Conservation (phyloP, 805 yeast genomes). For the Yarrowia sp. region DNA sequence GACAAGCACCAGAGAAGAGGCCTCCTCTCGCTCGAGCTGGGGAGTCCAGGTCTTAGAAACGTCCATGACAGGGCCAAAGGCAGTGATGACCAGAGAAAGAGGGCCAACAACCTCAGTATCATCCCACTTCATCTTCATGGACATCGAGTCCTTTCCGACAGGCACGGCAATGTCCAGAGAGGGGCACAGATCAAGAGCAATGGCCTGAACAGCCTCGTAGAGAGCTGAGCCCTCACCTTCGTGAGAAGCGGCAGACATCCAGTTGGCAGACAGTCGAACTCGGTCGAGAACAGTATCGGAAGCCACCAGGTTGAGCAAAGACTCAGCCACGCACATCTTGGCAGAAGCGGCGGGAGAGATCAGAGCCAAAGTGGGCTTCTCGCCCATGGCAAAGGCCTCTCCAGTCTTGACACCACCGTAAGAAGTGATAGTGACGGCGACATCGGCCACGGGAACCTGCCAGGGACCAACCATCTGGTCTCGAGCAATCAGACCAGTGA, state of each 20-base stretch:
- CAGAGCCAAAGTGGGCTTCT: slow-evolving; percentile 85
- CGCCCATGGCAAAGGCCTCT: slow-evolving; percentile 98
- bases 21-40: slow-evolving; percentile 51
- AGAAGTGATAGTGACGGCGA: slow-evolving; percentile 91
- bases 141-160: slow-evolving; percentile 98
- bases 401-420: slow-evolving; percentile 85
- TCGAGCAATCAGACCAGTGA: slow-evolving; percentile 93
- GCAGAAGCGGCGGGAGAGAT: slow-evolving; percentile 89
- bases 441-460: slow-evolving; percentile 99
- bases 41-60: slow-evolving; percentile 97
- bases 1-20: slow-evolving; percentile 60
- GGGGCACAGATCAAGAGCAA: slow-evolving; percentile 92
- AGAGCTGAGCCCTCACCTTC: slow-evolving; percentile 92
- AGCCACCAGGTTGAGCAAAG: slow-evolving; percentile 81
- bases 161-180: slow-evolving; percentile 88
- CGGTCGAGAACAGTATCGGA: slow-evolving; percentile 76
- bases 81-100: slow-evolving; percentile 81
- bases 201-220: slow-evolving; percentile 95
- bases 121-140: slow-evolving; percentile 97
- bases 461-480: slow-evolving; percentile 99
- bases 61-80: slow-evolving; percentile 81
- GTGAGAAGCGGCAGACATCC: slow-evolving; percentile 98
- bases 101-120: slow-evolving; percentile 91
- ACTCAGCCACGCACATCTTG: slow-evolving; percentile 92
- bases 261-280: slow-evolving; percentile 89